Evolutionary conservation across 1,139 yeast genomes (phyloP), one percentile per base, ranked within the genome.

Genomic region (Entelexis paramagnoliae): DNA sequence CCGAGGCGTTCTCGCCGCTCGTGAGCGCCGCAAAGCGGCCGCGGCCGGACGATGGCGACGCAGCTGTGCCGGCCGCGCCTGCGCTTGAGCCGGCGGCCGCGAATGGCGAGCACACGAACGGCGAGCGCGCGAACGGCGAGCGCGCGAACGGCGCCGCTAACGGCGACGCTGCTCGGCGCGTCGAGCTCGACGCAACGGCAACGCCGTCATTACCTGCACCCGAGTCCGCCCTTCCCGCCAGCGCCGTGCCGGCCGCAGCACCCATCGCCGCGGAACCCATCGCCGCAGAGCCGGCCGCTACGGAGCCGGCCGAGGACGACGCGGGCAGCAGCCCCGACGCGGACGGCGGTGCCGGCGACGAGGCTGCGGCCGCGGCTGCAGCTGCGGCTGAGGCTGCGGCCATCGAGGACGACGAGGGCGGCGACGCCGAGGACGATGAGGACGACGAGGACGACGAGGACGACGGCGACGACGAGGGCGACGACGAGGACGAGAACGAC

Each of bases 401-500:
- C n/a, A n/a, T n/a, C 30, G 41, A 34, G 16, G 22, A 35, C 22
- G 46, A 46, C n/a, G 46, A 39, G 14, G 44, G 9, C 19, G 47
- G 29, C 29, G 46, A 29, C 17, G 52, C 6, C 20, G 49, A 42
- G 36, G 44, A 22, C n/a, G 44, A 36, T 17, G 48, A 19, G 11
- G 44, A 39, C 13, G 51, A 29, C 17, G 48, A 46, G 30, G 53
- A 40, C 30, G 53, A 41, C 22, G 51, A 44, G 20, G 57, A 46
- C 11, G 49, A n/a, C 34, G 53, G 41, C 32, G 55, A 48, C 8
- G 54, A 40, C n/a, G 53, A 38, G 8, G 46, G 28, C 19, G 55
- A 47, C 14, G 51, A 43, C 35, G 53, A 45, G 20, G 42, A 41
- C 43, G 51, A 42, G 33, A 40, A 44, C 52, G 68, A 71, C 51